Base-by-base conservation (phyloP, 1,139 yeast genomes). In the Pichia cactophila region DNA sequence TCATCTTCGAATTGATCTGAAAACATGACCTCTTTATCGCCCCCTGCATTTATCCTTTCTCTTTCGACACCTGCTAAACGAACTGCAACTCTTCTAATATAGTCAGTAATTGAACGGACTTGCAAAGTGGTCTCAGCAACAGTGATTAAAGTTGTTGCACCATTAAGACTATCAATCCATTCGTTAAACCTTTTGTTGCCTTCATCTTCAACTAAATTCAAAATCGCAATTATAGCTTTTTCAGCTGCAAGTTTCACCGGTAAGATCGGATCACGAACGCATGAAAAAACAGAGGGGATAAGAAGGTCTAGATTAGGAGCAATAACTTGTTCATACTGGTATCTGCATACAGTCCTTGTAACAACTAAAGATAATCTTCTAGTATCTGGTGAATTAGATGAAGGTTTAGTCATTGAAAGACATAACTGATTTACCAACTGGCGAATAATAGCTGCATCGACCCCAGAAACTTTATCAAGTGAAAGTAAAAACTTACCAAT, bases 231-330 rank as follows among this genome's bases (percentile, higher is more conserved):
- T 65, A 77, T 90, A 1, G 96, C 90, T 71, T 88, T 88, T 66
- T 92, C 98, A 5, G 96, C 96, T 0, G 97, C 97, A 55, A 92
- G 74, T 62, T 89, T 89, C 58, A 92, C 84, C 4, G 98, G 97
- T 60, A 92, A 87, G 44, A 86, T 72, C 16, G 82, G 75, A 60
- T 90, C 96, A 57, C 98, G 77, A 42, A 92, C 85, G 64, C 95
- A 83, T 0, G 83, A 72, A 64, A 92, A 92, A 2, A 89, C 81
- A 26, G 87, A 74, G 16, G 95, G 87, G 9, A 78, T 88, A 49
- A 92, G 59, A 1, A 70, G 52, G 57, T 82, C 81, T 55, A 81
- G 70, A 59, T 75, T 71, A 11, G 83, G 79, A 49, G 69, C 67
- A 43, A 85, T 67, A 31, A 76, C 64, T 16, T 63, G 64, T 4